Base-by-base conservation (phyloP, 768 basidiomycete genomes). In the Auriscalpium orientale region DNA sequence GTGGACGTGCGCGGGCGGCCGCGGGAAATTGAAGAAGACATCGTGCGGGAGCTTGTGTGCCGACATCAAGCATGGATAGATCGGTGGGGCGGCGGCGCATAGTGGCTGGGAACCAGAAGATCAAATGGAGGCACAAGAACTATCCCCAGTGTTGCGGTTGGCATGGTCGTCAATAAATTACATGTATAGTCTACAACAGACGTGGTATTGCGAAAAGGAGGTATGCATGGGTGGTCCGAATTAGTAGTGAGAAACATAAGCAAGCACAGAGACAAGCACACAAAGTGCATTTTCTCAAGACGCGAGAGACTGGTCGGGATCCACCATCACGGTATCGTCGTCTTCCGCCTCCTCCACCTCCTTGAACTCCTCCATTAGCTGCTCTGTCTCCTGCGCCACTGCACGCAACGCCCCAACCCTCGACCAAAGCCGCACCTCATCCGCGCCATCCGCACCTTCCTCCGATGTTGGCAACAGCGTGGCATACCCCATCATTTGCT, bases 1-100 rank as follows among this genome's bases (percentile, higher is more conserved):
- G 67, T 64, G 18, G 72, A 73, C 8, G 56, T 45, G 34, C 51
- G 53, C 18, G 56, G 69, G 43, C 67, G 66, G 16, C 22, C 61
- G 35, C 84, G 84, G 58, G 95, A 99, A 72, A 98, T 99, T 38
- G 95, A 99, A 69, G 89, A 95, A 65, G 84, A 92, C 54, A 98
- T 98, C 58, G 75, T 98, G 1, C 69, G 66, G 2, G 88, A 91
- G 65, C 73, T 98, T 49, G 80, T 91, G 6, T 74, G 70, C 62
- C 77, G 88, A 59, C 95, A 99, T 70, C 72, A 74, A 4, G 69
- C 65, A 33, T 98, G 94, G 91, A 80, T 87, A 44, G 68, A 64
- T 49, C 28, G 28, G 28, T 28, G 28, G 28, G 28, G 28, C 28
- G 28, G 28, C 28, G 28, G 7, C 7, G 28, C 4, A 7, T 28